Evolutionary conservation across 1,284 basidiomycete genomes (phyloP).

Genomic region (Malassezia globosa): DNA sequence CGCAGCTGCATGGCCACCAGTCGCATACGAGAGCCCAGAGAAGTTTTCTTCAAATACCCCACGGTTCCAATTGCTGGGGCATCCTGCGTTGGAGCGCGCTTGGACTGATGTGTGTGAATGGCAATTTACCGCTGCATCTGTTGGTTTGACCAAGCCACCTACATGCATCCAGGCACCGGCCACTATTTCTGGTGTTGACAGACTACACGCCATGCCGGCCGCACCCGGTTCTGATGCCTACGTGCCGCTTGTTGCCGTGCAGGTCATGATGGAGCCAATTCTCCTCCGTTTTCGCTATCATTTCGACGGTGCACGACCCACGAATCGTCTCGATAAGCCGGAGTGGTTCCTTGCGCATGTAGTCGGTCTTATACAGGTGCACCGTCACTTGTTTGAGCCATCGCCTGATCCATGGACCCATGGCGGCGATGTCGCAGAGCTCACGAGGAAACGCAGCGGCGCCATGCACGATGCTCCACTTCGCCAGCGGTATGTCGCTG

Average conservation of each 20-base stretch:
- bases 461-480: slow-evolving; percentile 1
- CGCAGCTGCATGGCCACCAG: slow-evolving; percentile 8
- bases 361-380: slow-evolving; percentile 53
- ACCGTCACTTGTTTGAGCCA: slow-evolving; percentile 60
- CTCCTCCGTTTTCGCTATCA: slow-evolving; percentile 86
- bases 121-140: slow-evolving; percentile 25
- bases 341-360: slow-evolving; percentile 95
- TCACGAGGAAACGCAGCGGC: slow-evolving; percentile 6
- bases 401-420: slow-evolving; percentile 10
- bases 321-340: slow-evolving; percentile 86
- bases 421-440: slow-evolving; percentile 32
- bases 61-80: background rate
- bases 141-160: slow-evolving; percentile 20
- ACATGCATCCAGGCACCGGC: slow-evolving; percentile 6
- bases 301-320: slow-evolving; percentile 73
- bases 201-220: background rate
- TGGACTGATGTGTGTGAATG: slow-evolving; percentile 32
- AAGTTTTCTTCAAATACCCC: background rate
- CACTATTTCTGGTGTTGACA: background rate
- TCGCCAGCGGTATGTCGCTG: slow-evolving; percentile 5
- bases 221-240: slow-evolving; percentile 32
- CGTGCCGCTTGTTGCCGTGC: slow-evolving; percentile 50
- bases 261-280: slow-evolving; percentile 73
- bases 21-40: slow-evolving; percentile 9
- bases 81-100: slow-evolving; percentile 1